A percentile compares a stretch with the other conserved stretches of the same genome.
These are phyloP conservation scores for Oryza brachyantha DNA, from an alignment of 176 grass and related monocot species.

Conservation along the genomic window DNA sequence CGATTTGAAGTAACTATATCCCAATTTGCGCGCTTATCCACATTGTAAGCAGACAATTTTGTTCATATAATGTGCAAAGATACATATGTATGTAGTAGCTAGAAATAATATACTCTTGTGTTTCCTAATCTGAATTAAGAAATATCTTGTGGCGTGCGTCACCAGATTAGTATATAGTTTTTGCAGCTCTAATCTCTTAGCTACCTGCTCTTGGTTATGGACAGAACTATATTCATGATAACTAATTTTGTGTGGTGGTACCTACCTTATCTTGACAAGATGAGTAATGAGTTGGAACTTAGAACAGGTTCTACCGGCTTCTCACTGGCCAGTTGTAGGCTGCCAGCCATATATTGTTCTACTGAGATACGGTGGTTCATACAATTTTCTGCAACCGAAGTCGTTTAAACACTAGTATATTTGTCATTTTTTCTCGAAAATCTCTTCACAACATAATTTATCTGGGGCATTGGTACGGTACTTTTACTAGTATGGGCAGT, in stretches of 20 bases:
- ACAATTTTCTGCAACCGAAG: not conserved
- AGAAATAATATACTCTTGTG: too few relatives aligned
- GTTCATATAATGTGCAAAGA: too few relatives aligned
- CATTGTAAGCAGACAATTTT: not conserved
- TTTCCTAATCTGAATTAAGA: not conserved
- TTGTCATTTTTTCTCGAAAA: not conserved
- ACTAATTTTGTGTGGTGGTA: not conserved
- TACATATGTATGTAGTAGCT: not conserved
- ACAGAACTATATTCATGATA: not conserved
- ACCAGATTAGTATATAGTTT: not conserved
- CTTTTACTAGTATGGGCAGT: too few relatives aligned
- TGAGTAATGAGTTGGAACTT: not conserved
- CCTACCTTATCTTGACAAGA: not conserved
- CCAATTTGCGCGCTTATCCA: not conserved
- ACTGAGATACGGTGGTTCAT: not conserved
- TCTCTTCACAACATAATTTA: too few relatives aligned
- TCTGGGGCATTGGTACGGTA: too few relatives aligned
- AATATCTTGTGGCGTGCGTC: not conserved
- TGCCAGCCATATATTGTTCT: not conserved
- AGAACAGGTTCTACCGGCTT: not conserved
- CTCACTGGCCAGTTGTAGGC: not conserved
- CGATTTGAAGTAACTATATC: not conserved
- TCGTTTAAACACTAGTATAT: not conserved
- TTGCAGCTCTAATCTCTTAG: not conserved
- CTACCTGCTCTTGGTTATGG: not conserved